Percentiles rank a stretch among this genome's conserved stretches.
Conservation (phyloP, 2,329 filamentous ascomycete genomes). For the Fusarium camptoceras region DNA sequence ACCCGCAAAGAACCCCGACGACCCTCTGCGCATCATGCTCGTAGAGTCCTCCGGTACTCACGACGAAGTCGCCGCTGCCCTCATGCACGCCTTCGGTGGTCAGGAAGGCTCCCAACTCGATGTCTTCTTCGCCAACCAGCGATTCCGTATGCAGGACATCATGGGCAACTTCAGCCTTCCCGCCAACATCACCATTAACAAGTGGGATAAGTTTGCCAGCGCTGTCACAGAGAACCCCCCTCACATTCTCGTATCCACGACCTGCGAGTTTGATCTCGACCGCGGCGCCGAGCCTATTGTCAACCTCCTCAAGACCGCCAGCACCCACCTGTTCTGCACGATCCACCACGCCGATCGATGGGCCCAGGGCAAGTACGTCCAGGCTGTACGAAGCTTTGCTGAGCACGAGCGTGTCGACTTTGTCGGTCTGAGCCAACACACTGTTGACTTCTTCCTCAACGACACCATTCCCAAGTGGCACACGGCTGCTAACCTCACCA, state of each 20-base stretch:
- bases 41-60: conserved; percentile 46
- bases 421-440: conserved; percentile 46
- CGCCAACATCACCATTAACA: conserved; percentile 32
- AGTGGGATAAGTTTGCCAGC: conserved; percentile 31
- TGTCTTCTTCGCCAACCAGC: conserved; percentile 42
- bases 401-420: conserved; percentile 42
- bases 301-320: conserved; percentile 35
- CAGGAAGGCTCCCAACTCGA: conserved; percentile 37
- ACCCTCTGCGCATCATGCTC: conserved; percentile 43
- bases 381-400: conserved; percentile 36
- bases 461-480: conserved; percentile 41
- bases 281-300: conserved; percentile 29
- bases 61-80: conserved; percentile 46
- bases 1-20: conserved; percentile 18
- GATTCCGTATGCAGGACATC: conserved; percentile 45
- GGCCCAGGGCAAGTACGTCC: conserved; percentile 38
- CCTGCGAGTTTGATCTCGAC: conserved; percentile 46
- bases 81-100: conserved; percentile 45
- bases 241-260: conserved; percentile 47
- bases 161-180: conserved; percentile 43
- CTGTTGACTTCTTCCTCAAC: conserved; percentile 39
- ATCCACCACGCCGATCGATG: conserved; percentile 47
- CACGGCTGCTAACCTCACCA: conserved; percentile 26
- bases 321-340: conserved; percentile 46
- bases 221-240: conserved; percentile 30